Evolutionary conservation across 805 yeast species (phyloP), one percentile per base, ranked within the genome.

Genomic region (Kazachstania bromeliacearum): DNA sequence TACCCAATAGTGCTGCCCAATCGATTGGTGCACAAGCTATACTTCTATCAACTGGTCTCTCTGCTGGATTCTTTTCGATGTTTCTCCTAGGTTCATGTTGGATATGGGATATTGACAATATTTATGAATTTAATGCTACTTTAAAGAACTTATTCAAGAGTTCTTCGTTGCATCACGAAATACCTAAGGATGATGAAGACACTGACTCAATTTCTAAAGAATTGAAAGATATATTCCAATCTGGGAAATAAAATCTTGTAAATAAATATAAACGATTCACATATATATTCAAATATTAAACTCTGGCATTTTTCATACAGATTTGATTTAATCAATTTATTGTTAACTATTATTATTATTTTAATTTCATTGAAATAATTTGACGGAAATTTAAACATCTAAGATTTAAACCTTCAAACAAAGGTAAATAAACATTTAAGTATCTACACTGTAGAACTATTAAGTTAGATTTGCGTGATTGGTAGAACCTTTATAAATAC

Each of bases 1-100:
- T 34, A 8, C 34, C 28, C 5, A 15, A 7, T 2, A 24, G 12
- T 21, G 15, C 14, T 15, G 19, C 8, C 10, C 18, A 31, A 27
- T 19, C 30, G 19, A 23, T 87, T 55, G 95, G 95, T 2, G 73
- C 85, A 23, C 75, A 77, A 28, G 96, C 96, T 0, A 85, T 88
- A 3, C 75, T 79, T 0, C 79, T 83, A 28, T 94, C 95, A 2
- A 74, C 95, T 0, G 60, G 81, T 32, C 62, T 88, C 13, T 83
- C 95, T 2, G 69, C 77, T 0, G 71, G 85, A 1, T 73, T 85
- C 0, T 71, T 80, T 47, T 71, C 84, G 2, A 83, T 84, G 85
- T 59, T 74, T 4, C 64, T 77, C 2, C 72, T 83, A 27, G 94
- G 94, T 2, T 66, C 76, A 2, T 77, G 85, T 49, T 87, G 95